Evolutionary conservation across 2,329 filamentous ascomycete genomes (phyloP).

Genomic region (Gremmenia infestans): DNA sequence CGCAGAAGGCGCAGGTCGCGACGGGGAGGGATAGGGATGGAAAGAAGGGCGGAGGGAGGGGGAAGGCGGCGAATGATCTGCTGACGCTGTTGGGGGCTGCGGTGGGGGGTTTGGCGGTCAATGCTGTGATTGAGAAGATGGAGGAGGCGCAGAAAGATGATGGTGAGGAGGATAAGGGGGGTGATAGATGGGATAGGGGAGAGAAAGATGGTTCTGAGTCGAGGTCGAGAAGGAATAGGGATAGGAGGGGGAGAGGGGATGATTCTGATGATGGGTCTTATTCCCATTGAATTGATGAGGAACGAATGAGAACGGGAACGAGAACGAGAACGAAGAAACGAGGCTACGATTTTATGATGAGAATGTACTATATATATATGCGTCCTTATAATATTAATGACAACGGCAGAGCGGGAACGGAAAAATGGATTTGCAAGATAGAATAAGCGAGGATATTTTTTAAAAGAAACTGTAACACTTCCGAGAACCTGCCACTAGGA

Average conservation of each 20-base stretch:
- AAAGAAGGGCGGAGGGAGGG: constrained; percentile 1
- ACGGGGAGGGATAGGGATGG: constrained; percentile 12
- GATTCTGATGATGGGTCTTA: constrained; percentile 1
- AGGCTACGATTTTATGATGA: background rate
- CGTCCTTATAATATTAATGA: no score
- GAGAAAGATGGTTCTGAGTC: constrained; percentile 1
- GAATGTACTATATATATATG: background rate
- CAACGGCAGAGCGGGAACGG: no score
- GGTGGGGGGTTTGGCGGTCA: constrained; percentile 23
- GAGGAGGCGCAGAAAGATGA: constrained; percentile 17
- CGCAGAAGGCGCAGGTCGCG: constrained; percentile 20
- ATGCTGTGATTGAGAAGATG: constrained; percentile 24
- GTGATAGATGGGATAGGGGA: constrained; percentile 1
- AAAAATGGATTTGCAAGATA: no score
- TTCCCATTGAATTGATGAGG: background rate
- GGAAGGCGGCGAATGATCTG: constrained; percentile 8
- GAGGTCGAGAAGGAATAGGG: background rate
- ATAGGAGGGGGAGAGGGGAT: constrained; percentile 1
- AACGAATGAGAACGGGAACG: background rate
- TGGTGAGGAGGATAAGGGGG: constrained; percentile 14
- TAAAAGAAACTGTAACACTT: no score
- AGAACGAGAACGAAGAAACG: background rate
- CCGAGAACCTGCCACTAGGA: no score
- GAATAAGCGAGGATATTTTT: no score
- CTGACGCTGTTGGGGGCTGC: constrained; percentile 25